Percentiles rank a stretch among this genome's conserved stretches.
Evolutionary conservation across 176 grass and related monocot genomes (phyloP).

Genomic region (Triticum monococcum): DNA sequence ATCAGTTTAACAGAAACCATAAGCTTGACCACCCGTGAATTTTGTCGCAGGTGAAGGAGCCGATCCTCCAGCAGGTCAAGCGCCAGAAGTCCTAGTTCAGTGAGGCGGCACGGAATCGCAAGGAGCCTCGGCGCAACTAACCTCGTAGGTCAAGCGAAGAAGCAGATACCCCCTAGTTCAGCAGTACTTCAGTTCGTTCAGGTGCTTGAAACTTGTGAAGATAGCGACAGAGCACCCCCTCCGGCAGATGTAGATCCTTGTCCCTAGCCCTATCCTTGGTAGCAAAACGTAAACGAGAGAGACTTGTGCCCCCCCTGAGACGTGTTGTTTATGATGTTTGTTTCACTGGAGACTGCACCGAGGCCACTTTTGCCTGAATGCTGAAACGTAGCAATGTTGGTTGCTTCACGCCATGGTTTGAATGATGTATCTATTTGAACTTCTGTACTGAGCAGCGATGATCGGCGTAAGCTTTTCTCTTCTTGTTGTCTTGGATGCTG

Average conservation of each 20-base stretch:
- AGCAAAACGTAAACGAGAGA: not conserved
- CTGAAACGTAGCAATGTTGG: not conserved
- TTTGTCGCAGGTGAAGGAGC: constrained; percentile 63
- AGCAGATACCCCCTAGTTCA: constrained; percentile 25
- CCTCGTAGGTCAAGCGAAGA: constrained; percentile 5
- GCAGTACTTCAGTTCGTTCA: constrained; percentile 10
- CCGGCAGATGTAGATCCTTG: not conserved
- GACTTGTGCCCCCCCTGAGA: not conserved
- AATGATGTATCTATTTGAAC: not conserved
- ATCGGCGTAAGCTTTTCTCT: not conserved
- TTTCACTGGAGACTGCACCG: not conserved
- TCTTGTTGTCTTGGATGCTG: not conserved
- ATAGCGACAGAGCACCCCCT: constrained; percentile 1
- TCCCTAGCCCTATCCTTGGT: not conserved
- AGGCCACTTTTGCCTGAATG: not conserved
- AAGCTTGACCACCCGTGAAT: constrained; percentile 8
- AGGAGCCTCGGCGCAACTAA: constrained; percentile 4
- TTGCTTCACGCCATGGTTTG: not conserved
- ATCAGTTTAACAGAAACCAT: not conserved
- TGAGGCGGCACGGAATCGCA: constrained; percentile 13
- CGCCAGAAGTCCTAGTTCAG: constrained; percentile 53
- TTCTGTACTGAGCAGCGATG: not conserved
- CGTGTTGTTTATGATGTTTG: not conserved
- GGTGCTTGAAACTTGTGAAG: constrained; percentile 29
- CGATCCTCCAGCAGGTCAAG: constrained; percentile 73